Conservation (phyloP, 1,284 basidiomycete genomes). For the Earliella scabrosa region DNA sequence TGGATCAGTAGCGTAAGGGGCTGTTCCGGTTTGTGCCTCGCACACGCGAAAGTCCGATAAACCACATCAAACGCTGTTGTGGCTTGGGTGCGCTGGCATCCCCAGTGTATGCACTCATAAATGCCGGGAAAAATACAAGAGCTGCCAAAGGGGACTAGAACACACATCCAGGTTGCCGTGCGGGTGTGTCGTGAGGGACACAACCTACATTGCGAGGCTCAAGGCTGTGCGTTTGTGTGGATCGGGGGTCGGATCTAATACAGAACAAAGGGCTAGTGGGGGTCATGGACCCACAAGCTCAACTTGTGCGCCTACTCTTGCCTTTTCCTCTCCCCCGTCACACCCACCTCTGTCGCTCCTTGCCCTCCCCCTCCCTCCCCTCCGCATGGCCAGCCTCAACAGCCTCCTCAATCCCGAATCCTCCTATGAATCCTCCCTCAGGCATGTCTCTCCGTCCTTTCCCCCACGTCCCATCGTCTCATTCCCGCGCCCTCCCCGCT, state of each 20-base stretch:
- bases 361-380: conserved; percentile 17
- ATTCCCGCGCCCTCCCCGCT: not conserved
- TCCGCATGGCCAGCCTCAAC: conserved; percentile 39
- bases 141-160: not conserved
- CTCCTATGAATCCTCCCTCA: conserved; percentile 28
- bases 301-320: conserved; percentile 37
- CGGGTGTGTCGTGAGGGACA: conserved; percentile 5
- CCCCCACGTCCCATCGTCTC: conserved; percentile 9
- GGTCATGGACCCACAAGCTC: conserved; percentile 41
- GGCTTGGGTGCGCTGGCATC: conserved; percentile 23
- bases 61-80: conserved; percentile 28
- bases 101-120: conserved; percentile 8
- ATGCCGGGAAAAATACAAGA: conserved; percentile 18
- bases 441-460: conserved; percentile 26
- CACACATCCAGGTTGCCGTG: not conserved
- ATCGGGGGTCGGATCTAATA: conserved; percentile 34
- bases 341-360: conserved; percentile 23
- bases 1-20: conserved; percentile 16
- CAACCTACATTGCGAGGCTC: conserved; percentile 4
- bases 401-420: conserved; percentile 41
- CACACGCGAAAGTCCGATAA: conserved; percentile 25
- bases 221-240: conserved; percentile 28
- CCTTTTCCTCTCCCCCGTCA: conserved; percentile 34
- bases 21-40: conserved; percentile 22
- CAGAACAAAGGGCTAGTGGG: conserved; percentile 36